A percentile compares a stretch with the other conserved stretches of the same genome.
Evolutionary conservation across 352 stramenopile genomes (phyloP).

Genomic region (Phytopythium chamaehyphon): DNA sequence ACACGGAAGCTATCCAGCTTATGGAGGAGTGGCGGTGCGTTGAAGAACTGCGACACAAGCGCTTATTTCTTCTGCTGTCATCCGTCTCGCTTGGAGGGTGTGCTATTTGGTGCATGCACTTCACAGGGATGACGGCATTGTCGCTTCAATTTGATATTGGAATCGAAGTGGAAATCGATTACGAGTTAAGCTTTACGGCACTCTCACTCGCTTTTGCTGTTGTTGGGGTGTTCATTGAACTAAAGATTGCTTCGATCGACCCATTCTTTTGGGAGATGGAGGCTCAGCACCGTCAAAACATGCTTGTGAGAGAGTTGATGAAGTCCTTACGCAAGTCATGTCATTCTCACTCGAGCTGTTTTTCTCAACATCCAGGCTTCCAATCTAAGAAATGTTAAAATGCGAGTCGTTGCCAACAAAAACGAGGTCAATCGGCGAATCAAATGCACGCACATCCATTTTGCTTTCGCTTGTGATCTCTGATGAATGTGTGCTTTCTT

Average conservation of each 20-base stretch:
- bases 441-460: too few species aligned
- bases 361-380: constrained; percentile 2
- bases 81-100: constrained; percentile 45
- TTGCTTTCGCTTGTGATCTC: too few species aligned
- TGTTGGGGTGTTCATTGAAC: constrained; percentile 45
- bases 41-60: constrained; percentile 23
- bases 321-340: too few species aligned
- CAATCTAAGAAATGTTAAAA: constrained; percentile 28
- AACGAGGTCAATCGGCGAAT: constrained; percentile 35
- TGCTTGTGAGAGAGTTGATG: constrained; percentile 34
- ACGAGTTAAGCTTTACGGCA: constrained; percentile 47
- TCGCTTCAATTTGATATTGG: constrained; percentile 28
- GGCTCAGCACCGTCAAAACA: constrained; percentile 37
- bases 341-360: too few species aligned
- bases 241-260: constrained; percentile 52
- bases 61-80: constrained; percentile 32
- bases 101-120: constrained; percentile 71
- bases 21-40: constrained; percentile 66
- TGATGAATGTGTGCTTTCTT: too few species aligned
- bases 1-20: constrained; percentile 63
- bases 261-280: constrained; percentile 65
- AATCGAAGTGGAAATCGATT: constrained; percentile 33
- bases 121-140: constrained; percentile 63
- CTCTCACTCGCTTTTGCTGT: constrained; percentile 52
- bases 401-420: constrained; percentile 42